phyloP scores from a whole-genome alignment of 1,139 yeast genomes.

The Yamadazyma kanchanaburiensis region DNA sequence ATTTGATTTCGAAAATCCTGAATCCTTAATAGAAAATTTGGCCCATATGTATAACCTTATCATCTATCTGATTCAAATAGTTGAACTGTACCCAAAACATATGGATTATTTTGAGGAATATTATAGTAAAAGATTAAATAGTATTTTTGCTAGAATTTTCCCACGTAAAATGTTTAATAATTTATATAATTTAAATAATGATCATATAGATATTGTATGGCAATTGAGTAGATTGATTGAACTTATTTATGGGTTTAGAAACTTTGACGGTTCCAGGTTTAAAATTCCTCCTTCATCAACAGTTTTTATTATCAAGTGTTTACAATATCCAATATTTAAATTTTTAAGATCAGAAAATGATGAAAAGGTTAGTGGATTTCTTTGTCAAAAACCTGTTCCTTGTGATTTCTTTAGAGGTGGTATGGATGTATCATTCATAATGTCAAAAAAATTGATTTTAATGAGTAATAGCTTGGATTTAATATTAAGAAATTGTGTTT shows the following conservation, averaged over 20 bases:
- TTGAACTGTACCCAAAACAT: constrained; percentile 7
- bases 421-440: constrained; percentile 3
- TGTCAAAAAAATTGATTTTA: constrained; percentile 8
- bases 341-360: constrained; percentile 7
- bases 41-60: constrained; percentile 9
- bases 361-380: constrained; percentile 1
- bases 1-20: constrained; percentile 2
- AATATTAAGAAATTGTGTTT: constrained; percentile 7
- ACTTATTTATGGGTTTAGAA: constrained; percentile 3
- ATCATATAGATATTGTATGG: constrained; percentile 11
- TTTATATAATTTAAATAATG: constrained; percentile 7
- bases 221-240: constrained; percentile 8
- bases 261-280: constrained; percentile 2
- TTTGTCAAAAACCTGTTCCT: constrained; percentile 6
- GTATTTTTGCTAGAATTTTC: constrained; percentile 7
- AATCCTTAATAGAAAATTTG: not conserved
- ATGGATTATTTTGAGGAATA: constrained; percentile 10
- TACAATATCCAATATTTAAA: constrained; percentile 12
- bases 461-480: constrained; percentile 3
- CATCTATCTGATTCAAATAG: constrained; percentile 9
- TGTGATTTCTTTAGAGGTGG: constrained; percentile 13
- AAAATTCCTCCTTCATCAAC: constrained; percentile 3
- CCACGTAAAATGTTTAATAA: constrained; percentile 4
- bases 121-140: constrained; percentile 4
- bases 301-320: constrained; percentile 5